Base-by-base conservation (phyloP, 179 eudicot genomes). In the Gypsophila paniculata region DNA sequence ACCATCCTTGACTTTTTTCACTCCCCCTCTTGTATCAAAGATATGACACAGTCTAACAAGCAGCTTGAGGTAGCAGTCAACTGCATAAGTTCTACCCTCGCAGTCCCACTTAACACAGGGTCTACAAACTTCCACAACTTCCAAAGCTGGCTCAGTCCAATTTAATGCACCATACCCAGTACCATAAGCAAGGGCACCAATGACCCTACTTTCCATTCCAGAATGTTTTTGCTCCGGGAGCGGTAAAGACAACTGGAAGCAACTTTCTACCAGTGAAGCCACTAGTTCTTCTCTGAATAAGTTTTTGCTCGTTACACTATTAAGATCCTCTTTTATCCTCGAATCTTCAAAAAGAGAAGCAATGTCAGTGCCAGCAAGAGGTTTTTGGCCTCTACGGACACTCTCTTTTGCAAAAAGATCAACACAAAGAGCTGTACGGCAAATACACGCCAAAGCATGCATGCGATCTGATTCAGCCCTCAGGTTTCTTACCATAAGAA, bases 31-130 rank as follows among this genome's bases (percentile, higher is more conserved):
- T 13, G 99, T 94, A 74, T 94, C 99, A 82, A 88, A 94, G 70
- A 94, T 94, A 74, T 94, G 97, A 79, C 99, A 94, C 80, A 94
- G 89, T 80, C 99, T 87, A 57, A 94, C 97, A 72, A 94, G 85
- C 84, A 94, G 85, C 81, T 94, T 94, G 65, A 94, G 82, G 75
- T 94, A 94, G 79, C 99, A 94, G 74, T 94, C 99, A 82, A 94
- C 86, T 22, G 99, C 99, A 79, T 94, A 94, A 58, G 97, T 91
- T 80, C 99, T 79, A 60, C 99, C 99, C 72, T 89, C 97, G 65
- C 99, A 94, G 76, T 91, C 96, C 99, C 99, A 94, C 83, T 87
- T 94, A 39, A 91, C 97, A 81, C 99, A 94, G 9, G 99, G 99
- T 72, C 87, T 85, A 82, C 99, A 94, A 69, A 91, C 97, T 86